Base-by-base conservation (phyloP, 352 stramenopile genomes). In the Phytophthora brassicae region DNA sequence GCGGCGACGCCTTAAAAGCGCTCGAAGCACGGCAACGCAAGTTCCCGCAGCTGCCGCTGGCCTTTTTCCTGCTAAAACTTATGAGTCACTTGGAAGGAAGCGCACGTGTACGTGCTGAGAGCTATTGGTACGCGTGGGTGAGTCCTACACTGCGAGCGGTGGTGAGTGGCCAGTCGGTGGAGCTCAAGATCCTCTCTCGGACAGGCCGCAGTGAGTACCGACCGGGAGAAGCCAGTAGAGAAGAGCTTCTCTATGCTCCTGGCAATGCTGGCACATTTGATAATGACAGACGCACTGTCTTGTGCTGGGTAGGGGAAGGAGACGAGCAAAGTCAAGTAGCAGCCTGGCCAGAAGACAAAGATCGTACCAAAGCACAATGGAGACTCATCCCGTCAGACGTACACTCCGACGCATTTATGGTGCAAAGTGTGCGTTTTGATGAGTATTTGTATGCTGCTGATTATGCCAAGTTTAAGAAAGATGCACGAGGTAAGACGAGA, bases 361-460 rank as follows among this genome's bases (percentile, higher is more conserved):
- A 76, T 56, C 64, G 68, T 16, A 47, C 64, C 26, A 87, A 84
- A 56, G 75, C 79, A 1, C 66, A 83, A 58, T 92, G 78, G 78
- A 68, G 74, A 28, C 55, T 90, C 20, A 82, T 89, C 38, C 82
- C 82, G 0, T 78, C 72, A 9, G 81, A 79, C 47, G 72, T 70
- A 16, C 69, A 81, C 38, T 71, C 79, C 14, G 77, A 90, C 41
- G 80, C 75, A 7, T 92, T 92, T 46, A 62, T 81, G 29, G 54
- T 92, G n/a, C 82, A 87, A 58, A 89, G 67, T 51, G 73, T 85
- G 11, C 49, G 47, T 2, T 85, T 74, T 39, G 66, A 81, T 13
- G 80, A 89, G 67, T 89, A 77, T 56, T 39, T 92, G 36, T 89
- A 89, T 51, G 66, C 80, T 6, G 82, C 78, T 12, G 79, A 89